Evolutionary conservation across 2,329 filamentous ascomycete genomes (phyloP).

Genomic region (Spiromastix sp.): DNA sequence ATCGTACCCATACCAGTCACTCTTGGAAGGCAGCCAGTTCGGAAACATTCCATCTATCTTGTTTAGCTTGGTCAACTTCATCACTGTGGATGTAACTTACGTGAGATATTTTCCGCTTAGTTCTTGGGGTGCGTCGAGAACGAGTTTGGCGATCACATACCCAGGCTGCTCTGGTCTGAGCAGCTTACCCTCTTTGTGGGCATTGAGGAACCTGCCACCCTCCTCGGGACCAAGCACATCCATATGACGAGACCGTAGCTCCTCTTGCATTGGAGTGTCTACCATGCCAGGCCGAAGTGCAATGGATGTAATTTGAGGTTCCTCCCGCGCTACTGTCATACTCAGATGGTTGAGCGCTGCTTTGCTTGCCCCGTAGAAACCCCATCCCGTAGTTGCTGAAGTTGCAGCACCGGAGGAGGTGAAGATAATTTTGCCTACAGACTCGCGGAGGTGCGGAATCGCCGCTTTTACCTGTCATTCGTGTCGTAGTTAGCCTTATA

Average conservation of each 20-base stretch:
- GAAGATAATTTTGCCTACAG: constrained; percentile 63
- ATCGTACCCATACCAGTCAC: constrained; percentile 12
- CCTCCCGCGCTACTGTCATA: constrained; percentile 62
- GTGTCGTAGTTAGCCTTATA: constrained; percentile 1
- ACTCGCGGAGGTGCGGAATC: constrained; percentile 56
- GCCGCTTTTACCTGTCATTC: constrained; percentile 57
- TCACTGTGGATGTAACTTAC: constrained; percentile 4
- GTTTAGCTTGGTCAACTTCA: constrained; percentile 16
- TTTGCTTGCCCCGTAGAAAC: constrained; percentile 72
- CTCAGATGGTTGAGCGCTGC: constrained; percentile 74
- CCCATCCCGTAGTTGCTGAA: constrained; percentile 61
- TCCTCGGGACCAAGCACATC: constrained; percentile 38
- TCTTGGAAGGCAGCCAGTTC: constrained; percentile 34
- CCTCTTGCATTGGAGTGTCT: constrained; percentile 83
- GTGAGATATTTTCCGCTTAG: constrained; percentile 65
- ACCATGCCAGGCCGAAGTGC: constrained; percentile 70
- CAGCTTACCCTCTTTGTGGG: constrained; percentile 61
- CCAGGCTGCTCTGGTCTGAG: constrained; percentile 77
- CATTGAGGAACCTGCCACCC: constrained; percentile 54
- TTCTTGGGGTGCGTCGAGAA: constrained; percentile 51
- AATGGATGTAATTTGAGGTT: constrained; percentile 62
- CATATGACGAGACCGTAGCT: constrained; percentile 59
- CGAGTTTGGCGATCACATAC: constrained; percentile 72
- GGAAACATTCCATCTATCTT: constrained; percentile 35
- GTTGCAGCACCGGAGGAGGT: constrained; percentile 68